Percentiles rank a stretch among this genome's conserved stretches.
Conservation (phyloP, 768 basidiomycete genomes). For the Pisolithus sp. region DNA sequence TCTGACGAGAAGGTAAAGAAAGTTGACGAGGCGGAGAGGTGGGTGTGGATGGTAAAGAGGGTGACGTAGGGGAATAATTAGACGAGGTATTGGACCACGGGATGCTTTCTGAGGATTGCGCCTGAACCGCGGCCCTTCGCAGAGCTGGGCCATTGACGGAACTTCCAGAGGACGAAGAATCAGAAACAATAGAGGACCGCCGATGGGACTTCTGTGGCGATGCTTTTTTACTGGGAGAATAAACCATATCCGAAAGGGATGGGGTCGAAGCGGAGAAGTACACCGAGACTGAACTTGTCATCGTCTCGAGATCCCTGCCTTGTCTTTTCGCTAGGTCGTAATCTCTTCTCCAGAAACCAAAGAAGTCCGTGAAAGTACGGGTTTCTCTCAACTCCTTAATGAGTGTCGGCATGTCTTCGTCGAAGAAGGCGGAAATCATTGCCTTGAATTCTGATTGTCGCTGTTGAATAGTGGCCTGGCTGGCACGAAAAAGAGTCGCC, state of each 20-base stretch:
- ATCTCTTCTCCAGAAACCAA: slow-evolving; percentile 72
- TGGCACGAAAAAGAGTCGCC: slow-evolving; percentile 65
- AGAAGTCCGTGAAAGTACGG: slow-evolving; percentile 63
- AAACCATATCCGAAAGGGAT: slow-evolving; percentile 7
- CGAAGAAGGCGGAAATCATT: slow-evolving; percentile 54
- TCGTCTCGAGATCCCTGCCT: slow-evolving; percentile 29
- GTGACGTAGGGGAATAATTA: slow-evolving; percentile 15
- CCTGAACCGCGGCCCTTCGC: slow-evolving; percentile 1
- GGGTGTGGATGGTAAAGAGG: slow-evolving; percentile 23
- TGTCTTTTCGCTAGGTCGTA: slow-evolving; percentile 49
- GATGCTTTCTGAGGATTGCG: slow-evolving; percentile 3
- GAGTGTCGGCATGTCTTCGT: slow-evolving; percentile 56
- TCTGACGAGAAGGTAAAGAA: slow-evolving; percentile 12
- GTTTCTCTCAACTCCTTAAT: slow-evolving; percentile 58
- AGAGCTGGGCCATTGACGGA: slow-evolving; percentile 2
- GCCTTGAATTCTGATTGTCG: slow-evolving; percentile 54
- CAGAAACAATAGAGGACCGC: slow-evolving; percentile 9
- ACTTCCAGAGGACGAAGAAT: slow-evolving; percentile 23
- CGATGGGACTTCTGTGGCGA: slow-evolving; percentile 2
- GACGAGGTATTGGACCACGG: slow-evolving; percentile 17
- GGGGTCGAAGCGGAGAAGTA: slow-evolving; percentile 44
- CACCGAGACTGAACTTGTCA: slow-evolving; percentile 48
- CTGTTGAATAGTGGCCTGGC: slow-evolving; percentile 57
- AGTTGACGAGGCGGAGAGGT: slow-evolving; percentile 11
- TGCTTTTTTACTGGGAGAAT: slow-evolving; percentile 7